Evolutionary conservation across 106 monocot species (phyloP).

Genomic region (Phalaenopsis equestris): DNA sequence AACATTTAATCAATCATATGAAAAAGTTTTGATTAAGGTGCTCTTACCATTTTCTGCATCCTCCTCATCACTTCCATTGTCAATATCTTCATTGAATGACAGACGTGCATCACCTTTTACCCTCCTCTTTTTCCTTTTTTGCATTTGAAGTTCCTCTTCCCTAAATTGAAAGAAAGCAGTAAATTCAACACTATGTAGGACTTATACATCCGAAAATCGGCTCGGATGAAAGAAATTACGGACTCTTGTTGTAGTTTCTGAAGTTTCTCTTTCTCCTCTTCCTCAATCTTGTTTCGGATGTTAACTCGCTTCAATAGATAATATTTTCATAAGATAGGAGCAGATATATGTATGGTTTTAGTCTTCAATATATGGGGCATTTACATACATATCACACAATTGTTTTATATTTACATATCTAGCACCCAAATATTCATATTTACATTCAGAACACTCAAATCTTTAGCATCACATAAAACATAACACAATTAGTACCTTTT

Average conservation of each 20-base stretch:
- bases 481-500: too few species aligned
- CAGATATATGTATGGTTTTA: not conserved
- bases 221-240: slow-evolving; percentile 7
- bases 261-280: slow-evolving; percentile 99
- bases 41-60: slow-evolving; percentile 36
- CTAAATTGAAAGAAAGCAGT: slow-evolving; percentile 20
- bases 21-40: not conserved
- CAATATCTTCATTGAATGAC: slow-evolving; percentile 86
- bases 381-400: too few species aligned
- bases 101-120: slow-evolving; percentile 72
- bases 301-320: slow-evolving; percentile 74
- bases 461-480: too few species aligned
- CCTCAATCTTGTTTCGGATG: slow-evolving; percentile 90
- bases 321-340: not conserved
- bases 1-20: not conserved
- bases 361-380: not conserved
- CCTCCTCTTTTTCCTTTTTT: slow-evolving; percentile 85
- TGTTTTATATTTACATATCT: too few species aligned
- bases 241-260: slow-evolving; percentile 92
- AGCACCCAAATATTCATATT: too few species aligned
- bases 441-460: too few species aligned
- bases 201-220: not conserved
- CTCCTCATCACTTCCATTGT: slow-evolving; percentile 87
- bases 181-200: not conserved
- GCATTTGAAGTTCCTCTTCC: slow-evolving; percentile 84